Conservation (phyloP, 2,329 filamentous ascomycete genomes). For the Colletotrichum cereale region DNA sequence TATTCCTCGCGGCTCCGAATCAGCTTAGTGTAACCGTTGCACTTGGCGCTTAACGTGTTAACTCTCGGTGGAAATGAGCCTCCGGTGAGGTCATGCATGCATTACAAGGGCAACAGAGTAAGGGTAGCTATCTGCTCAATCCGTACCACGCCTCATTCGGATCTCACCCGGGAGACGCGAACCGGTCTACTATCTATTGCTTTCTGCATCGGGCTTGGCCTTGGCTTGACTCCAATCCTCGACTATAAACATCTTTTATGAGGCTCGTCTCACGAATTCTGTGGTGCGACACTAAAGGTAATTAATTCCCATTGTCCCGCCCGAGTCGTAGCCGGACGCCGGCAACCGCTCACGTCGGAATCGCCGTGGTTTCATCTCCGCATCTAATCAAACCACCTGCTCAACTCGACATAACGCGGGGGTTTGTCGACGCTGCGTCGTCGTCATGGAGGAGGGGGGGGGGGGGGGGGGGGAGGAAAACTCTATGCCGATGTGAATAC, state of each 20-base stretch:
- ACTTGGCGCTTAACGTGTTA: conserved; percentile 8
- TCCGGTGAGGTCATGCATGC: conserved; percentile 7
- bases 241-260: background rate
- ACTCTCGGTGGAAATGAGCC: background rate
- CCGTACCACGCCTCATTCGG: background rate
- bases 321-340: background rate
- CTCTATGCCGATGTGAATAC: background rate
- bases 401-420: background rate
- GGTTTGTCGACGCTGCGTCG: background rate
- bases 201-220: background rate
- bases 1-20: background rate
- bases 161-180: background rate
- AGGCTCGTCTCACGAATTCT: conserved; percentile 11
- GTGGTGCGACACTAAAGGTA: conserved; percentile 2
- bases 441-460: background rate
- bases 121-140: background rate
- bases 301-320: background rate
- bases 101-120: background rate
- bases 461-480: too few relatives aligned
- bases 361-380: background rate
- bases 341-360: background rate
- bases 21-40: conserved; percentile 5
- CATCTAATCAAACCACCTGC: background rate
- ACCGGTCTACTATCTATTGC: too few relatives aligned
- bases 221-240: background rate